Percentiles rank a stretch among this genome's conserved stretches.
These are phyloP conservation scores for Porodaedalea pini DNA, from an alignment of 1,284 basidiomycete species.

Conservation along the genomic window DNA sequence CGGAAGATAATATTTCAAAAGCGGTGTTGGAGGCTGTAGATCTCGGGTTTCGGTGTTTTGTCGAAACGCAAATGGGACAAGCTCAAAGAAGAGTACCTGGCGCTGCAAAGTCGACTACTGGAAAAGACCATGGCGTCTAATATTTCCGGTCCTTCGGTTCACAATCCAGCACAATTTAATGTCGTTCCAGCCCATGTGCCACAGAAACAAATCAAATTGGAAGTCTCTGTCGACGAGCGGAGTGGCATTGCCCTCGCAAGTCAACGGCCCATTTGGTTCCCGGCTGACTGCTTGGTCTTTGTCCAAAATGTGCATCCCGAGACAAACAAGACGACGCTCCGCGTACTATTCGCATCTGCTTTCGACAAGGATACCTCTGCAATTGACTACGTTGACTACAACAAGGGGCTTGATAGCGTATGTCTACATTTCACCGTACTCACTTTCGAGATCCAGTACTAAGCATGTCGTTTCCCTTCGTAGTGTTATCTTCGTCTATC, in stretches of 20 bases:
- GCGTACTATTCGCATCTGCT: slow-evolving; percentile 48
- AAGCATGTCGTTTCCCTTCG: background rate
- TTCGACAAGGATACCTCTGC: slow-evolving; percentile 33
- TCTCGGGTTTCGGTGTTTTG: slow-evolving; percentile 54
- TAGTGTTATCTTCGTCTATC: slow-evolving; percentile 74
- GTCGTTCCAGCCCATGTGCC: background rate
- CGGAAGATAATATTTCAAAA: slow-evolving; percentile 6
- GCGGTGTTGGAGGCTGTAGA: slow-evolving; percentile 41
- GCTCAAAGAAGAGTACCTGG: slow-evolving; percentile 61
- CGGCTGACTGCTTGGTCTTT: slow-evolving; percentile 63
- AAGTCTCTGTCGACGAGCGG: background rate
- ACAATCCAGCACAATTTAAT: background rate
- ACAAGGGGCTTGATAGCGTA: slow-evolving; percentile 71
- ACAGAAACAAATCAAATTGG: background rate
- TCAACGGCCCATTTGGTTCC: slow-evolving; percentile 36
- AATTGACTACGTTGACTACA: slow-evolving; percentile 74
- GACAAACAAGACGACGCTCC: slow-evolving; percentile 76
- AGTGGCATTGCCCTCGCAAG: background rate
- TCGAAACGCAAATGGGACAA: slow-evolving; percentile 57
- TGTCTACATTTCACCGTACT: slow-evolving; percentile 24
- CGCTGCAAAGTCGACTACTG: slow-evolving; percentile 50
- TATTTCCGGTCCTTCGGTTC: slow-evolving; percentile 20
- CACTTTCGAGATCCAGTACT: background rate
- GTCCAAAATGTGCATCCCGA: slow-evolving; percentile 64
- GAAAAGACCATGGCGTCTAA: slow-evolving; percentile 39